Evolutionary conservation across 2,329 filamentous ascomycete genomes (phyloP), one percentile per base, ranked within the genome.

Genomic region (Keithomyces neogunnii): DNA sequence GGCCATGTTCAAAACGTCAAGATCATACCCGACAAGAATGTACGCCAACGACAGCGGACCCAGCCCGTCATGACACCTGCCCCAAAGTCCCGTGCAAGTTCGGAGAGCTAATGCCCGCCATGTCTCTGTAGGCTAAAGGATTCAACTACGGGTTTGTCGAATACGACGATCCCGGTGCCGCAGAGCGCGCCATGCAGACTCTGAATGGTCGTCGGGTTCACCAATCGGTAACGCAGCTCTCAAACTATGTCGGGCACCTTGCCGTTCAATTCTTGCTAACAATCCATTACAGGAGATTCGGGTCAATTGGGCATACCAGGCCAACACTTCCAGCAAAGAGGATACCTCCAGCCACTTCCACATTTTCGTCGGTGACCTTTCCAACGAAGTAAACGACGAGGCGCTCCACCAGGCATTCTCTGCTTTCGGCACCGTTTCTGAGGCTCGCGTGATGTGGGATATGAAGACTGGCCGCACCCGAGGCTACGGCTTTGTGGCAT

Each of bases 371-470:
- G 93, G 93, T 55, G 93, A 99, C 66, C 73, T 99, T 51, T 96
- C 91, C 62, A 99, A 99, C 65, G 93, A 99, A 70, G 93, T 99
- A 68, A 99, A 99, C 62, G 93, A 99, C 62, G 93, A 99, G 65
- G 83, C 96, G 49, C 79, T 99, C 28, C 77, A 87, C 13, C 91
- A 96, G 70, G 93, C 93, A 10, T 99, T 99, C 72, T 95, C 89
- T 46, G 89, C 89, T 44, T 99, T 97, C 68, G 93, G 93, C 40
- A 89, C 85, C 10, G 91, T 99, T 47, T 99, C 93, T 3, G 93
- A 99, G 71, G 93, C 93, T 54, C 90, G 93, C 63, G 93, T 99
- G 57, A 99, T 99, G 93, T 99, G 93, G 93, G 93, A 99, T 69
- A 99, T 99, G 93, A 99, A 99, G 80, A 99, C 93, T 36, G 93